Conservation (phyloP, 2,329 filamentous ascomycete species). For the Clathrospora elynae region DNA sequence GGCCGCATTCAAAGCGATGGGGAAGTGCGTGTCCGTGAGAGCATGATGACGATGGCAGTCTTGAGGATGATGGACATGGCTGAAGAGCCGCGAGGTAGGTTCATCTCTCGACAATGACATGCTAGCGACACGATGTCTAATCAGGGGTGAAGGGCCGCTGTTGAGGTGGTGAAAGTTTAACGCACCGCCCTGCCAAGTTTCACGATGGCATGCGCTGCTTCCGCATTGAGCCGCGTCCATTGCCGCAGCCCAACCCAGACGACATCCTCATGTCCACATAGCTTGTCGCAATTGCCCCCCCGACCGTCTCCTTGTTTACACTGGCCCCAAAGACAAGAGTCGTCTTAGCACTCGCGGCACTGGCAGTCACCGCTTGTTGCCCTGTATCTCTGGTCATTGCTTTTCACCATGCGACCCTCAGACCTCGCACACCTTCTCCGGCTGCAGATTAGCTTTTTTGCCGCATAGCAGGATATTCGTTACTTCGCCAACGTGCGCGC, state of each 20-base stretch:
- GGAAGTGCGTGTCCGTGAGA: too few species aligned
- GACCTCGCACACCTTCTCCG: conserved; percentile 17
- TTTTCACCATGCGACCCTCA: conserved; percentile 27
- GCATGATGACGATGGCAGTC: too few species aligned
- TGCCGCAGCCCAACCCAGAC: conserved; percentile 23
- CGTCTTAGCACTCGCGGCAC: not conserved
- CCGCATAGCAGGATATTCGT: conserved; percentile 32
- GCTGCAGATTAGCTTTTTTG: conserved; percentile 24
- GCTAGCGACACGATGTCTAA: too few species aligned
- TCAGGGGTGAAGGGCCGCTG: conserved; percentile 7
- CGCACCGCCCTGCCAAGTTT: conserved; percentile 27
- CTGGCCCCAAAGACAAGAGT: too few species aligned
- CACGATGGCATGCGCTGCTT: conserved; percentile 23
- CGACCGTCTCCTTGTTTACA: not conserved
- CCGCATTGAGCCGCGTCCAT: conserved; percentile 17
- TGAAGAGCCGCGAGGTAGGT: too few species aligned
- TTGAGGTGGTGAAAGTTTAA: not conserved
- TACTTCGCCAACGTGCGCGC: conserved; percentile 36
- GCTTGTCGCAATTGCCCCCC: conserved; percentile 7
- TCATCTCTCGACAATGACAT: too few species aligned
- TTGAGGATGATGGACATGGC: too few species aligned
- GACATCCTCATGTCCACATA: conserved; percentile 8
- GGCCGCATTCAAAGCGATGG: too few species aligned
- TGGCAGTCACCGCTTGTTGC: conserved; percentile 12
- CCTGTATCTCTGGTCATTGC: conserved; percentile 18